Base-by-base conservation (phyloP, 331 rosid genomes). In the Stylosanthes scabra region DNA sequence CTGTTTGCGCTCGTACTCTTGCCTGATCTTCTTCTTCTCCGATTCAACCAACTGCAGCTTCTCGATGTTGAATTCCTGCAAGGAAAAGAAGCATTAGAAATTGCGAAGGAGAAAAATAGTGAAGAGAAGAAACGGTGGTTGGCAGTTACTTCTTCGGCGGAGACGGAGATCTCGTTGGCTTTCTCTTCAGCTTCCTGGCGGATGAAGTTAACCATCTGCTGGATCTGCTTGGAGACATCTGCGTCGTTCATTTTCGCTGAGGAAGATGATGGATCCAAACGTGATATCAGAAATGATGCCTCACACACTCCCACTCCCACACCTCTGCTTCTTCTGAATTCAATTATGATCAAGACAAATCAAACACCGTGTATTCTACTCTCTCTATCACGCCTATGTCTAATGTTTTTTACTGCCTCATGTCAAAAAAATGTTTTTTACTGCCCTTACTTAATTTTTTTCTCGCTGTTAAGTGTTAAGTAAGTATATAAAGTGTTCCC, bases 131-230 rank as follows among this genome's bases (percentile, higher is more conserved):
- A 46, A 27, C 12, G 57, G 63, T 63, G 61, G 31, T 31, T 42
- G 55, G 60, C 11, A 67, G 25, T 81, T 82, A 94, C 99, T 81
- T 94, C 99, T 86, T 94, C 97, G 20, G 99, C 97, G 41, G 99
- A 88, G 76, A 91, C 97, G 54, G 96, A 85, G 96, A 94, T 94
- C 97, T 94, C 97, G 93, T 94, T 94, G 86, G 97, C 99, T 70
- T 91, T 94, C 63, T 94, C 99, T 80, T 94, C 99, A 1, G 97
- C 97, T 78, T 94, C 99, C 81, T 94, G 99, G 85, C 93, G 99
- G 83, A 94, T 94, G 78, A 94, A 94, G 76, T 93, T 76, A 66
- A 91, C 97, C 99, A 94, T 94, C 93, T 94, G 99, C 90, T 94
- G 97, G 95, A 94, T 94, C 91, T 94, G 98, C 93, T 81, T 89